Evolutionary conservation across 768 basidiomycete genomes (phyloP).

Genomic region (Rhizopogon vinicolor): DNA sequence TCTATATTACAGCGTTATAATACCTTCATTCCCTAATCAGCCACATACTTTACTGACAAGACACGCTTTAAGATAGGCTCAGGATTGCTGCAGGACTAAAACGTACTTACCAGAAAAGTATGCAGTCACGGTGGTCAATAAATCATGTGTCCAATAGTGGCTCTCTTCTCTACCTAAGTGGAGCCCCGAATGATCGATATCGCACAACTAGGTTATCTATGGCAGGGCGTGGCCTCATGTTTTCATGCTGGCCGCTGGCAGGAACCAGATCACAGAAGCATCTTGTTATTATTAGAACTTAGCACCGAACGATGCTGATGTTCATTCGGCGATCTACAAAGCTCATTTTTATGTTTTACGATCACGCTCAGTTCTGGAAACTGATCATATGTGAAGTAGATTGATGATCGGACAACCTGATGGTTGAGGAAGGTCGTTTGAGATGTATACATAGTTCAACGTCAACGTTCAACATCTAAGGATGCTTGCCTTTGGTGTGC

Average conservation of each 20-base stretch:
- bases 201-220: background rate
- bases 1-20: too few relatives aligned
- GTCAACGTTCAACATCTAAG: too few relatives aligned
- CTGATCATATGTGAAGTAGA: background rate
- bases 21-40: background rate
- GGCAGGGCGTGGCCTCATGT: background rate
- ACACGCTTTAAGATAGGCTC: background rate
- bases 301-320: background rate
- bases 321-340: background rate
- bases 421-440: background rate
- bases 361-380: background rate
- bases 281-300: background rate
- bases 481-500: too few relatives aligned
- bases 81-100: background rate
- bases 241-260: background rate
- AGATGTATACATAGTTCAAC: background rate
- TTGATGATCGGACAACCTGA: constrained; percentile 1
- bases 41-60: background rate
- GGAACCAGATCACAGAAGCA: background rate
- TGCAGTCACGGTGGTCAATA: background rate
- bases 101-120: background rate
- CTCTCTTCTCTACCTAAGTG: background rate
- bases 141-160: background rate
- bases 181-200: background rate
- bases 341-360: background rate